Evolutionary conservation across 768 basidiomycete species (phyloP).

Genomic region (Psilocybe tampanensis): DNA sequence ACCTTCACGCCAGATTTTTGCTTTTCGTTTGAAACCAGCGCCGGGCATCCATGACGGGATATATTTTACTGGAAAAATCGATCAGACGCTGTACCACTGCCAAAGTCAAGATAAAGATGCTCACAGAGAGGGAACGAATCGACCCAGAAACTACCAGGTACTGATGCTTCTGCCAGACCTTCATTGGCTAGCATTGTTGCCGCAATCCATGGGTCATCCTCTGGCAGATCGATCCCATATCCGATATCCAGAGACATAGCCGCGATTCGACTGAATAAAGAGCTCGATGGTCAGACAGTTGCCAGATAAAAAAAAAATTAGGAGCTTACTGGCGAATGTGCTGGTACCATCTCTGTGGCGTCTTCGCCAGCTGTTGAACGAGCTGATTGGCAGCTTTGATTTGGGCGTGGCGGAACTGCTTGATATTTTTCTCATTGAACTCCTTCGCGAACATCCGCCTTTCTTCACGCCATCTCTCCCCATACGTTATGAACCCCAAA

Average conservation of each 20-base stretch:
- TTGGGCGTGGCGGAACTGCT: conserved; percentile 5
- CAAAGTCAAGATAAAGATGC: neutral
- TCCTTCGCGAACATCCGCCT: conserved; percentile 8
- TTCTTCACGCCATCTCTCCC: conserved; percentile 8
- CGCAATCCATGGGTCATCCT: neutral
- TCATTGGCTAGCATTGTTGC: neutral
- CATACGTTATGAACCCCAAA: conserved; percentile 5
- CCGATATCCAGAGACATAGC: neutral
- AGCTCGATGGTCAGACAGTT: no score
- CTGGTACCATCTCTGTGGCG: neutral
- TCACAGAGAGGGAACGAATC: neutral
- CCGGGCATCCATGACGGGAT: neutral
- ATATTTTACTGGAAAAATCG: neutral
- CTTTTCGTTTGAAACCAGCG: neutral
- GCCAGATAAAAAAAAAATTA: neutral
- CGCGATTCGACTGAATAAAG: neutral
- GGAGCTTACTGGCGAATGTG: neutral
- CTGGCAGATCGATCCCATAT: conserved; percentile 1
- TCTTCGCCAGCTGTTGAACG: neutral
- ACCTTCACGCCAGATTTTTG: neutral
- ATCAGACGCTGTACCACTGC: neutral
- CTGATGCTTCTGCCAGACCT: neutral
- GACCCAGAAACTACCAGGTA: neutral
- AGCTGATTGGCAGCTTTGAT: neutral
- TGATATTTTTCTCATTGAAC: conserved; percentile 5